Conservation (phyloP, 495 filamentous ascomycete genomes). For the Neurospora sp. region DNA sequence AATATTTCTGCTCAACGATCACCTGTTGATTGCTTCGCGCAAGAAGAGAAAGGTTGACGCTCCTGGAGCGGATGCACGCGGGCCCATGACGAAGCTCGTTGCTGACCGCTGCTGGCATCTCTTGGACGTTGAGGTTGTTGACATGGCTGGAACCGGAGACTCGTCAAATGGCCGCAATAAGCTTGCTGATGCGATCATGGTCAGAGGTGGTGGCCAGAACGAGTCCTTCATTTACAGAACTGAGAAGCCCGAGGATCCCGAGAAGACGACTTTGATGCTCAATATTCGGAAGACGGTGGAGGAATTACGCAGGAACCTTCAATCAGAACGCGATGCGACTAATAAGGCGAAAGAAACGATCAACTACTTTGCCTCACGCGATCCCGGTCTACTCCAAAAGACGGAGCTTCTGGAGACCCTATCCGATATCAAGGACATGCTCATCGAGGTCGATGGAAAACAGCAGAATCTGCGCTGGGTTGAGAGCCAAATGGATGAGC, state of each 20-base stretch:
- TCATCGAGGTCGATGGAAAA: constrained; percentile 93
- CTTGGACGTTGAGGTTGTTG: constrained; percentile 85
- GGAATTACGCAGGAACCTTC: constrained; percentile 70
- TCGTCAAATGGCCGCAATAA: constrained; percentile 47
- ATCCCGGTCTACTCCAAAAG: constrained; percentile 62
- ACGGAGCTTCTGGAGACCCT: constrained; percentile 57
- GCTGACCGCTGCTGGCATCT: constrained; percentile 93
- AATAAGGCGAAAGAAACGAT: constrained; percentile 70
- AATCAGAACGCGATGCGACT: constrained; percentile 72
- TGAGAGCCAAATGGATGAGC: constrained; percentile 86
- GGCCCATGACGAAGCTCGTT: constrained; percentile 67
- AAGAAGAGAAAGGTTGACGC: constrained; percentile 80
- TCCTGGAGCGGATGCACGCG: constrained; percentile 45
- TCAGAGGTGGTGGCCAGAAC: constrained; percentile 64
- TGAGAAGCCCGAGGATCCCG: constrained; percentile 58
- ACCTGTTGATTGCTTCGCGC: constrained; percentile 77
- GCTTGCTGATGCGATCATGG: constrained; percentile 80
- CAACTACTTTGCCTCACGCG: constrained; percentile 66
- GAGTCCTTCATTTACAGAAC: constrained; percentile 91
- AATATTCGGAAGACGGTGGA: constrained; percentile 88
- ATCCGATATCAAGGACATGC: constrained; percentile 62
- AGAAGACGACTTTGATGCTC: constrained; percentile 70
- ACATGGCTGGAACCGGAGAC: constrained; percentile 59
- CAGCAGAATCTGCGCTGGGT: constrained; percentile 94
- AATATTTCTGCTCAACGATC: constrained; percentile 88